These are phyloP conservation scores for Brassica juncea DNA, from an alignment of 345 rosid genomes.

Conservation along the genomic window DNA sequence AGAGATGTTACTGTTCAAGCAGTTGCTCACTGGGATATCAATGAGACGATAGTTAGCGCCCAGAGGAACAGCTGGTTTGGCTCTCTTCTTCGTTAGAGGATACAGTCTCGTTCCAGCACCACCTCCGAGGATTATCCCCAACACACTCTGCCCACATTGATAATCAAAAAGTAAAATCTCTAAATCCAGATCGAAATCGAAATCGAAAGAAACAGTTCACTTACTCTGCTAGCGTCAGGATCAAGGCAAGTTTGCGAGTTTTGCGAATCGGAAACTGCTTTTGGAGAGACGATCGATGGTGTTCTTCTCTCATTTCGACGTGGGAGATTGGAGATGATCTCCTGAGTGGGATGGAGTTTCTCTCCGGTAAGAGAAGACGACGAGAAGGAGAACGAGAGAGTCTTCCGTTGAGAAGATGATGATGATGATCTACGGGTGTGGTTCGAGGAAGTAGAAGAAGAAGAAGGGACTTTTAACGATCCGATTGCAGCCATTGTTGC, in stretches of 20 bases:
- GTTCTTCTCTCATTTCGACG: constrained; percentile 38
- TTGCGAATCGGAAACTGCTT: constrained; percentile 86
- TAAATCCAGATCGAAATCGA: background rate
- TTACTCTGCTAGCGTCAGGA: constrained; percentile 96
- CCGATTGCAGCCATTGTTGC: constrained; percentile 71
- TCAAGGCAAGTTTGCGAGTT: constrained; percentile 96
- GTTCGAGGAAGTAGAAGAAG: constrained; percentile 21
- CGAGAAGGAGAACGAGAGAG: constrained; percentile 48
- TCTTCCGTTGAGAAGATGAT: background rate
- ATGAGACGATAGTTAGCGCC: constrained; percentile 94
- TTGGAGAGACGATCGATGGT: constrained; percentile 64
- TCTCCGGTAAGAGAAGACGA: constrained; percentile 65
- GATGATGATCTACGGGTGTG: constrained; percentile 10
- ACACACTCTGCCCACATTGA: constrained; percentile 64
- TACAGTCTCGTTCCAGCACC: constrained; percentile 94
- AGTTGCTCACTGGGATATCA: constrained; percentile 96
- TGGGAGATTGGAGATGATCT: constrained; percentile 11
- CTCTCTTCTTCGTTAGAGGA: constrained; percentile 96
- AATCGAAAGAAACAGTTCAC: background rate
- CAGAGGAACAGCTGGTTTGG: constrained; percentile 92
- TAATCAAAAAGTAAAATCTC: background rate
- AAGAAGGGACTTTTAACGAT: constrained; percentile 42
- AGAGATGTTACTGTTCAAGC: constrained; percentile 85
- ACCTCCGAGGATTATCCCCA: constrained; percentile 94
- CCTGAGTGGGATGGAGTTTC: constrained; percentile 37